Evolutionary conservation across 305 asterid genomes (phyloP).

Genomic region (Striga hermonthica): DNA sequence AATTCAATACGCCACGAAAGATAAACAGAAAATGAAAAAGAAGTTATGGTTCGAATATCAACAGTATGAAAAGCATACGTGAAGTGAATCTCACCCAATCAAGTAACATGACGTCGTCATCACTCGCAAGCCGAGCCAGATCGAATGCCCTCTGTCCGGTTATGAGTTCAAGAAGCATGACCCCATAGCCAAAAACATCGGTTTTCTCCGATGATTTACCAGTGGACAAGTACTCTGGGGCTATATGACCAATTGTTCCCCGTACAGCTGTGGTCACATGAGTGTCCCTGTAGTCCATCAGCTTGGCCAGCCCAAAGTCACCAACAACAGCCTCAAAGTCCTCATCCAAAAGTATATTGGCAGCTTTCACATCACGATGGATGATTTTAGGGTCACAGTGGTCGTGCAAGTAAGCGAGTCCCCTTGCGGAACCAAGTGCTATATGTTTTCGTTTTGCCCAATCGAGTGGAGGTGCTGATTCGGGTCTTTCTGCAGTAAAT

Average conservation of each 20-base stretch:
- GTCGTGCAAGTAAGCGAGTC: slow-evolving; percentile 84
- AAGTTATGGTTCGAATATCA: background rate
- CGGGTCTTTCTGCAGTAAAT: slow-evolving; percentile 48
- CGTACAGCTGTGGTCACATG: slow-evolving; percentile 84
- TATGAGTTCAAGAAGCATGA: slow-evolving; percentile 87
- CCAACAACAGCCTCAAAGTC: slow-evolving; percentile 89
- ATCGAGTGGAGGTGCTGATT: slow-evolving; percentile 52
- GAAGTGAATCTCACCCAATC: slow-evolving; percentile 63
- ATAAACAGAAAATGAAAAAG: too few relatives aligned
- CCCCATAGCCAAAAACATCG: slow-evolving; percentile 83
- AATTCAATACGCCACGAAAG: background rate
- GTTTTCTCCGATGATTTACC: slow-evolving; percentile 87
- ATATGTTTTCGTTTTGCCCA: slow-evolving; percentile 65
- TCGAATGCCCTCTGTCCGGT: slow-evolving; percentile 83
- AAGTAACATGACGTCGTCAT: slow-evolving; percentile 74
- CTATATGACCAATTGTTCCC: slow-evolving; percentile 79
- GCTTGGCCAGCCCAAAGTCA: slow-evolving; percentile 83
- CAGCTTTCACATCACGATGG: slow-evolving; percentile 89
- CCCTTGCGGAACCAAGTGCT: slow-evolving; percentile 77
- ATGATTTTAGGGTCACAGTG: slow-evolving; percentile 83
- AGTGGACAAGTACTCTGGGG: slow-evolving; percentile 78
- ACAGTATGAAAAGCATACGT: slow-evolving; percentile 16
- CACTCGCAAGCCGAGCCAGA: slow-evolving; percentile 78
- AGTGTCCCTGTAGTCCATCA: slow-evolving; percentile 85
- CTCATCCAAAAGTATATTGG: slow-evolving; percentile 72